These are phyloP conservation scores for Coemansia sp. DNA, from an alignment of 192 early-diverging fungal genomes.

Conservation along the genomic window DNA sequence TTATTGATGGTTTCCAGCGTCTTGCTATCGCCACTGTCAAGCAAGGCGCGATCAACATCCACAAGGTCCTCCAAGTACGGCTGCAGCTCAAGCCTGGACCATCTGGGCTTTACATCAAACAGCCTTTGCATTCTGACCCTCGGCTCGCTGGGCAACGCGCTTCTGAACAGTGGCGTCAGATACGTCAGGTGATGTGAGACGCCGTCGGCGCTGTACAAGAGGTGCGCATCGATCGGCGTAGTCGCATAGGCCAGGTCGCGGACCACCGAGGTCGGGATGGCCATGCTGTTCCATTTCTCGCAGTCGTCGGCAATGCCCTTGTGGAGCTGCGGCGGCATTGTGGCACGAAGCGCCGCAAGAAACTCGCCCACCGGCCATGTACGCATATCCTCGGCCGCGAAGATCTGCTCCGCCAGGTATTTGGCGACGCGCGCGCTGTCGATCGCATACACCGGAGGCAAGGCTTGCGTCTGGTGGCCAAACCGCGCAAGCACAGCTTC, in stretches of 20 bases:
- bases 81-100: conserved; percentile 30
- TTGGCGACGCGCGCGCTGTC: conserved; percentile 26
- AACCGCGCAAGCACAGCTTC: conserved; percentile 40
- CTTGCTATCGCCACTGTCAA: conserved; percentile 15
- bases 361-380: conserved; percentile 49
- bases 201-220: conserved; percentile 18
- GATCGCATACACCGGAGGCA: conserved; percentile 18
- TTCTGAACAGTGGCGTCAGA: conserved; percentile 33
- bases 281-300: conserved; percentile 29
- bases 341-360: conserved; percentile 25
- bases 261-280: conserved; percentile 34
- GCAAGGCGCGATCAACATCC: conserved; percentile 27
- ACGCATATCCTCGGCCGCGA: conserved; percentile 28
- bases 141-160: conserved; percentile 30
- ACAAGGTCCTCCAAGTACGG: conserved; percentile 56
- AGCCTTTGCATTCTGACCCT: conserved; percentile 28
- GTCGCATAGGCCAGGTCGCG: conserved; percentile 47
- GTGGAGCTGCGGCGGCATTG: conserved; percentile 51
- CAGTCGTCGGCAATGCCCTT: background rate
- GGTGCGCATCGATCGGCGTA: conserved; percentile 22
- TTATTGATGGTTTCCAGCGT: conserved; percentile 17
- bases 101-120: conserved; percentile 42
- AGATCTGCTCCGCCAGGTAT: conserved; percentile 51
- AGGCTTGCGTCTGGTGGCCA: background rate
- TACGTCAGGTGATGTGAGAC: conserved; percentile 16